Conservation (phyloP, 2,329 filamentous ascomycete genomes). For the Fusarium sp. region DNA sequence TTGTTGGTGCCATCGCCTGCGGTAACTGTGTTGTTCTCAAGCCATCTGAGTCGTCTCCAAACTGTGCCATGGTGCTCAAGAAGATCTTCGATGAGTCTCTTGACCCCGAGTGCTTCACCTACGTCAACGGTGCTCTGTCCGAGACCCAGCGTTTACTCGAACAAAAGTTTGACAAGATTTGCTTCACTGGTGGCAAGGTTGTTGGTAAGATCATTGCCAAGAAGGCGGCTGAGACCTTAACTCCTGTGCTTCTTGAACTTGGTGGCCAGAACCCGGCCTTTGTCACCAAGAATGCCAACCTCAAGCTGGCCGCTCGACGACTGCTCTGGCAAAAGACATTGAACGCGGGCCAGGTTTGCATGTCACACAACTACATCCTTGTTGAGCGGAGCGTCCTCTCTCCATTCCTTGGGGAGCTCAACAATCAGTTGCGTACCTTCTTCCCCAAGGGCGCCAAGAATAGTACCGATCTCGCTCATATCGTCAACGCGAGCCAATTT, state of each 20-base stretch:
- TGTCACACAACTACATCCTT: conserved; percentile 92
- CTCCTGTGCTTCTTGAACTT: conserved; percentile 88
- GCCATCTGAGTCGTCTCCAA: conserved; percentile 85
- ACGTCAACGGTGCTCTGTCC: conserved; percentile 83
- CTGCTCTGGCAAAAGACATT: conserved; percentile 89
- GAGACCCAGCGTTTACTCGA: conserved; percentile 86
- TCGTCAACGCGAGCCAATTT: conserved; percentile 85
- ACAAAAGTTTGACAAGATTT: conserved; percentile 97
- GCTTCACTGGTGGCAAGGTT: conserved; percentile 85
- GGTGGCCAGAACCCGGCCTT: conserved; percentile 94
- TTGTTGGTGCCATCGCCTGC: conserved; percentile 90
- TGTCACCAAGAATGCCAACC: conserved; percentile 84
- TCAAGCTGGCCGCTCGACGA: conserved; percentile 82
- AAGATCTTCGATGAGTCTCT: conserved; percentile 81
- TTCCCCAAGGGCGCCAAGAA: conserved; percentile 83
- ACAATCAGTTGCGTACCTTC: conserved; percentile 77
- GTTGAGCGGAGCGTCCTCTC: conserved; percentile 80
- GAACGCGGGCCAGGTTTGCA: conserved; percentile 91
- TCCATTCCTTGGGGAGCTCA: conserved; percentile 79
- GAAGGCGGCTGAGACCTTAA: conserved; percentile 89
- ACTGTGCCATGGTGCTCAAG: conserved; percentile 81
- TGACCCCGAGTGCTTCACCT: conserved; percentile 79
- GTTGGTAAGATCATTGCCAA: conserved; percentile 90
- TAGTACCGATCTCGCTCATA: conserved; percentile 82
- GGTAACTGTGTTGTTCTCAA: conserved; percentile 93